Percentiles rank a stretch among this genome's conserved stretches.
Conservation (phyloP, 2,329 filamentous ascomycete species). For the Ophiostoma angusticollis region DNA sequence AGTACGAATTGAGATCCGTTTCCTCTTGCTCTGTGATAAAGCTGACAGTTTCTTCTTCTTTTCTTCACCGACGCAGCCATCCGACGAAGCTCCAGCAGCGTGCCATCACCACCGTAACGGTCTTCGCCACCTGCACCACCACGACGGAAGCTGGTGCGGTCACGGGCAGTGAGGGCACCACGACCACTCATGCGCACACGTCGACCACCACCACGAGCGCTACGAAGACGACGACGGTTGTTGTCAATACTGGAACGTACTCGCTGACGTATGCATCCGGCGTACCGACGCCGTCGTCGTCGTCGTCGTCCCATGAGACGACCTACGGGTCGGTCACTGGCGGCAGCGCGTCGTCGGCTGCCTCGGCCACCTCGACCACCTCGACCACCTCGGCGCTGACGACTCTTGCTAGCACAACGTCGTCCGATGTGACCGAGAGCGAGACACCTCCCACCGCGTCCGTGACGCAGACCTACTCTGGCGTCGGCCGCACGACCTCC, state of each 20-base stretch:
- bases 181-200: not conserved
- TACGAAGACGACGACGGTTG: not conserved
- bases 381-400: not conserved
- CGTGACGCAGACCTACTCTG: not conserved
- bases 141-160: not conserved
- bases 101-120: conserved; percentile 4
- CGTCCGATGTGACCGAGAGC: not conserved
- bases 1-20: too few species aligned
- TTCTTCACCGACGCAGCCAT: too few species aligned
- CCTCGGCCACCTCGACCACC: not conserved
- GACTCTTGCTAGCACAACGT: not conserved
- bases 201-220: conserved; percentile 1
- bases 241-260: not conserved
- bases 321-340: too few species aligned
- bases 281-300: not conserved
- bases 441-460: not conserved
- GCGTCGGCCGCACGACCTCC: not conserved
- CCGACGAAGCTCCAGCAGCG: not conserved
- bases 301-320: too few species aligned
- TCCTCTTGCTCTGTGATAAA: not conserved
- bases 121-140: conserved; percentile 1
- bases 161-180: not conserved
- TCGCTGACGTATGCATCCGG: not conserved
- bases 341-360: not conserved
- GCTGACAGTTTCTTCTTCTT: too few species aligned